Evolutionary conservation across 768 basidiomycete species (phyloP).

Genomic region (Gymnopilus junonius): DNA sequence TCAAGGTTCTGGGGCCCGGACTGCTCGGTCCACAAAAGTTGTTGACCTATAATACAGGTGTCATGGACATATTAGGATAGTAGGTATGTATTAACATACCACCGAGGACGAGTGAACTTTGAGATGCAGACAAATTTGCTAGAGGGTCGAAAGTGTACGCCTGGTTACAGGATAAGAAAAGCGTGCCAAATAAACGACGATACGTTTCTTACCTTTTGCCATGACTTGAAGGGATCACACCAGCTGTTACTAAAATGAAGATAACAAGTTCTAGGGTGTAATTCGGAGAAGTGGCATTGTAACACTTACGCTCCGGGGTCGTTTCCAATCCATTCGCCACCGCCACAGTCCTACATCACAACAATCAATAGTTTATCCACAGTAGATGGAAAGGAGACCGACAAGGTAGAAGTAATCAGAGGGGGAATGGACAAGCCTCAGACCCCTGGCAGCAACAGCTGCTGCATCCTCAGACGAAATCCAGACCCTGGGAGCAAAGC

Average conservation of each 20-base stretch:
- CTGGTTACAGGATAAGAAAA: slow-evolving; percentile 17
- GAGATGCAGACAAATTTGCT: slow-evolving; percentile 50
- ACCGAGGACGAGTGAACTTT: slow-evolving; percentile 66
- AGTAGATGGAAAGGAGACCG: slow-evolving; percentile 20
- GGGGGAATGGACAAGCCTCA: slow-evolving; percentile 67
- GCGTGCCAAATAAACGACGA: neutral
- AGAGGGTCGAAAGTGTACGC: slow-evolving; percentile 76
- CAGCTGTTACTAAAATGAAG: slow-evolving; percentile 54
- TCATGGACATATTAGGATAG: neutral
- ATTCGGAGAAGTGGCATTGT: neutral
- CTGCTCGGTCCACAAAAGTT: slow-evolving; percentile 78
- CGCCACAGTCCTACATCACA: slow-evolving; percentile 64
- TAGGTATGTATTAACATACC: slow-evolving; percentile 41
- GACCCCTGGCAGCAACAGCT: slow-evolving; percentile 63
- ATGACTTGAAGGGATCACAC: slow-evolving; percentile 83
- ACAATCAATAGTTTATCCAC: neutral
- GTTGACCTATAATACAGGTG: slow-evolving; percentile 52
- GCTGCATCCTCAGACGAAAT: slow-evolving; percentile 65
- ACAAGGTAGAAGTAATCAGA: slow-evolving; percentile 81
- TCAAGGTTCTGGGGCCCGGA: slow-evolving; percentile 72
- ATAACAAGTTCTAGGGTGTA: neutral
- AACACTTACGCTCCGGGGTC: slow-evolving; percentile 41
- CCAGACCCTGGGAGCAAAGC: slow-evolving; percentile 58
- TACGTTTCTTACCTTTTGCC: slow-evolving; percentile 61
- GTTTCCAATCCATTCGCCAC: slow-evolving; percentile 70